Conservation (phyloP, 2,329 filamentous ascomycete species). For the Stagonosporopsis chrysanthemi region DNA sequence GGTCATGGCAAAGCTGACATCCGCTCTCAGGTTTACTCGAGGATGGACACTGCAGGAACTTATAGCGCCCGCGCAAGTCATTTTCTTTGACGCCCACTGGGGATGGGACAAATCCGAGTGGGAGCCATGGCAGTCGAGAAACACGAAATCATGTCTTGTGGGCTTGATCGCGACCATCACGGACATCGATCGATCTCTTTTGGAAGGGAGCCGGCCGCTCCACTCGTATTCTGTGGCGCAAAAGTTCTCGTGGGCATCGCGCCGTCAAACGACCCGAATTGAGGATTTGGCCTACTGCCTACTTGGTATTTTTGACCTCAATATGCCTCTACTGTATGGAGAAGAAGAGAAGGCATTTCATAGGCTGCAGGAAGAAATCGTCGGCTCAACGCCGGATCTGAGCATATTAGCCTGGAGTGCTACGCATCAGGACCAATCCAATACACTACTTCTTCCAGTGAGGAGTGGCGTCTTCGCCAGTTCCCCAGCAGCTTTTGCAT, state of each 20-base stretch:
- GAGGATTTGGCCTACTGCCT: conserved; percentile 37
- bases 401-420: conserved; percentile 5
- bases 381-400: conserved; percentile 6
- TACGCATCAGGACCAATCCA: no score
- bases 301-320: conserved; percentile 30
- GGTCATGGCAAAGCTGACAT: background rate
- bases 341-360: conserved; percentile 23
- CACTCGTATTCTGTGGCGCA: conserved; percentile 2
- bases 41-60: conserved; percentile 32
- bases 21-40: conserved; percentile 10
- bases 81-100: background rate
- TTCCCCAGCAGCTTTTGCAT: no score
- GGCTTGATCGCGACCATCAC: background rate
- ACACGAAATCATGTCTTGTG: background rate
- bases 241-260: conserved; percentile 30
- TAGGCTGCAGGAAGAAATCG: conserved; percentile 22
- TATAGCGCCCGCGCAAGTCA: conserved; percentile 12
- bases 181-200: background rate
- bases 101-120: background rate
- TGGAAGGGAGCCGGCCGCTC: background rate
- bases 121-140: background rate
- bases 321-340: conserved; percentile 29
- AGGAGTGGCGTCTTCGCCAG: no score
- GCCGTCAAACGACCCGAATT: conserved; percentile 23
- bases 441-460: no score